A percentile compares a stretch with the other conserved stretches of the same genome.
phyloP scores from a whole-genome alignment of 495 filamentous ascomycete species.

The Aspergillus ellipticus region DNA sequence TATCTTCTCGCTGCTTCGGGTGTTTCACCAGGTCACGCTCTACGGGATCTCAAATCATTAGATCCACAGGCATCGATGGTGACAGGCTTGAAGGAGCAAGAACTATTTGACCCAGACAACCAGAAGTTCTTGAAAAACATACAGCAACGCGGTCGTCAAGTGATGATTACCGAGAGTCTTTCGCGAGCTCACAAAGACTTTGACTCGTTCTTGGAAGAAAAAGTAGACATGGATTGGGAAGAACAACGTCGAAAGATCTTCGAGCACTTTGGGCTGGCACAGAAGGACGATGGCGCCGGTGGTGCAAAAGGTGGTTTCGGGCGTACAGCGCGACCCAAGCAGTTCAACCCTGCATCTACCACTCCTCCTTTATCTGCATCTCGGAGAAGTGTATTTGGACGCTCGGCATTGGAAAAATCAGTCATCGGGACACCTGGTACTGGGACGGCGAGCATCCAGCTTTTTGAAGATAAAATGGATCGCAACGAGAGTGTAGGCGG shows the following conservation, averaged over 20 bases:
- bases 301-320: conserved; percentile 56
- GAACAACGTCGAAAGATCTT: conserved; percentile 87
- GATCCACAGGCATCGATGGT: conserved; percentile 44
- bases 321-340: conserved; percentile 45
- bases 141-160: conserved; percentile 84
- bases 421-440: conserved; percentile 74
- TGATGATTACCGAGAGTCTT: conserved; percentile 84
- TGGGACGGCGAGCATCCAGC: conserved; percentile 48
- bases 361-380: conserved; percentile 34
- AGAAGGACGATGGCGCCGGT: conserved; percentile 48
- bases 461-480: conserved; percentile 67
- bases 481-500: conserved; percentile 38
- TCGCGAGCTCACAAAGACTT: conserved; percentile 85
- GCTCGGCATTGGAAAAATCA: conserved; percentile 68
- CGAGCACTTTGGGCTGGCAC: conserved; percentile 87
- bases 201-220: conserved; percentile 87
- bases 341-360: conserved; percentile 20
- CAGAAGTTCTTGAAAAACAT: conserved; percentile 78
- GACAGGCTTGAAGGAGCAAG: conserved; percentile 38
- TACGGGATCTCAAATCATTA: conserved; percentile 69
- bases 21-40: conserved; percentile 69
- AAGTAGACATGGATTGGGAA: conserved; percentile 93
- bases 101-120: conserved; percentile 67
- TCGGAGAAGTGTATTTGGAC: conserved; percentile 65
- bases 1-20: conserved; percentile 90